Conservation (phyloP, 2,329 filamentous ascomycete genomes). For the Aspergillus intermedius region DNA sequence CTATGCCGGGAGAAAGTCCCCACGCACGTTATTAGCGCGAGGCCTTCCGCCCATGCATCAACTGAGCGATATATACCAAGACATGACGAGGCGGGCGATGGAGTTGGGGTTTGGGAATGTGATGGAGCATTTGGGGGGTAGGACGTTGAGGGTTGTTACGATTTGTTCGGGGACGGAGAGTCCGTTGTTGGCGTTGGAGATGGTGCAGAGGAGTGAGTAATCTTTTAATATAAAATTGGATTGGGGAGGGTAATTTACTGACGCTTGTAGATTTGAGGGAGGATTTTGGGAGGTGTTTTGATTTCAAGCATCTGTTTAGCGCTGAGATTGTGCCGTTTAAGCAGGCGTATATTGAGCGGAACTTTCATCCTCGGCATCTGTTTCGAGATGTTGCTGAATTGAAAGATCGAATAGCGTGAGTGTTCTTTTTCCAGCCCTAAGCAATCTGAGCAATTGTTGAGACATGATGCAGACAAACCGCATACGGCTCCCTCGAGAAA, state of each 20-base stretch:
- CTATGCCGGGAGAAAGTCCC: constrained; percentile 5
- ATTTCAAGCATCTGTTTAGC: constrained; percentile 53
- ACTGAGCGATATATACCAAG: constrained; percentile 24
- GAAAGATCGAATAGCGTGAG: constrained; percentile 44
- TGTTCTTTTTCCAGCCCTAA: constrained; percentile 1
- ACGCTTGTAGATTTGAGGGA: constrained; percentile 25
- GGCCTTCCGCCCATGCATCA: constrained; percentile 20
- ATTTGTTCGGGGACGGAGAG: constrained; percentile 75
- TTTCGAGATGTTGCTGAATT: constrained; percentile 57
- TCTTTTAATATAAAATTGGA: not conserved
- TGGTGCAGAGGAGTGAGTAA: constrained; percentile 45
- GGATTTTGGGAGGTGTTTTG: constrained; percentile 30
- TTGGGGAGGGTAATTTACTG: not conserved
- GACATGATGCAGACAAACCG: constrained; percentile 49
- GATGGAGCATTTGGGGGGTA: constrained; percentile 26
- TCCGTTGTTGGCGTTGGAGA: constrained; percentile 59
- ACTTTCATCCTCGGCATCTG: constrained; percentile 47
- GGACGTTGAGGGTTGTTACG: constrained; percentile 55
- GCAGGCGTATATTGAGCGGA: constrained; percentile 58
- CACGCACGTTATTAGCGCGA: constrained; percentile 12
- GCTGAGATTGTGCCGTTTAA: constrained; percentile 60
- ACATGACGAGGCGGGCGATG: constrained; percentile 19
- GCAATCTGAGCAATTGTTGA: not conserved
- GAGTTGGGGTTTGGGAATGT: constrained; percentile 40
- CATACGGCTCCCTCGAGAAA: constrained; percentile 53